Conservation (phyloP, 2,329 filamentous ascomycete genomes). For the Aspergillus ruber region DNA sequence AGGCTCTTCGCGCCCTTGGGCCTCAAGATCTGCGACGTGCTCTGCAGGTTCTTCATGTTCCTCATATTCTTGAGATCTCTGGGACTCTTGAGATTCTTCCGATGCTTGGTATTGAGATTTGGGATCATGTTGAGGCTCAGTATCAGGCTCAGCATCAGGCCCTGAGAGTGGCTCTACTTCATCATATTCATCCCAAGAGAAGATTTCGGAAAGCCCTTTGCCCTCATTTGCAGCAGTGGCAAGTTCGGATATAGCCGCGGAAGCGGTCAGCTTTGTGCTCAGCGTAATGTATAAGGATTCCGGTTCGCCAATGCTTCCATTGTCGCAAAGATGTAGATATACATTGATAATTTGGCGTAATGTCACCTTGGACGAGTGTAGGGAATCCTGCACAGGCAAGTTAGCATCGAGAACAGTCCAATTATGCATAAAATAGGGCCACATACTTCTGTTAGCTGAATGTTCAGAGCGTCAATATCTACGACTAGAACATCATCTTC, state of each 20-base stretch:
- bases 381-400: conserved; percentile 42
- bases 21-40: conserved; percentile 4
- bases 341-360: conserved; percentile 54
- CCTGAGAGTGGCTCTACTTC: conserved; percentile 35
- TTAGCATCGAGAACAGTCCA: conserved; percentile 16
- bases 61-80: conserved; percentile 5
- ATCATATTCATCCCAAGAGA: conserved; percentile 42
- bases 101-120: conserved; percentile 10
- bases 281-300: conserved; percentile 55
- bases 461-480: conserved; percentile 48
- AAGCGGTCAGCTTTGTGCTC: conserved; percentile 48
- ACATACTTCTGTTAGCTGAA: conserved; percentile 54
- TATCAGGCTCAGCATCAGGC: conserved; percentile 4
- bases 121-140: conserved; percentile 4
- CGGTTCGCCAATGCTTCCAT: conserved; percentile 50
- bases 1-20: not conserved
- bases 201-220: conserved; percentile 50
- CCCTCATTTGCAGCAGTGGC: conserved; percentile 49
- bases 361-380: conserved; percentile 43
- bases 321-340: conserved; percentile 53
- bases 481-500: conserved; percentile 54
- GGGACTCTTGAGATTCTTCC: conserved; percentile 12
- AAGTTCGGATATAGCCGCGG: conserved; percentile 48
- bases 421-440: not conserved
- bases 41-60: not conserved